Conservation (phyloP, 2,329 filamentous ascomycete genomes). For the Mycocentrospora acerina region DNA sequence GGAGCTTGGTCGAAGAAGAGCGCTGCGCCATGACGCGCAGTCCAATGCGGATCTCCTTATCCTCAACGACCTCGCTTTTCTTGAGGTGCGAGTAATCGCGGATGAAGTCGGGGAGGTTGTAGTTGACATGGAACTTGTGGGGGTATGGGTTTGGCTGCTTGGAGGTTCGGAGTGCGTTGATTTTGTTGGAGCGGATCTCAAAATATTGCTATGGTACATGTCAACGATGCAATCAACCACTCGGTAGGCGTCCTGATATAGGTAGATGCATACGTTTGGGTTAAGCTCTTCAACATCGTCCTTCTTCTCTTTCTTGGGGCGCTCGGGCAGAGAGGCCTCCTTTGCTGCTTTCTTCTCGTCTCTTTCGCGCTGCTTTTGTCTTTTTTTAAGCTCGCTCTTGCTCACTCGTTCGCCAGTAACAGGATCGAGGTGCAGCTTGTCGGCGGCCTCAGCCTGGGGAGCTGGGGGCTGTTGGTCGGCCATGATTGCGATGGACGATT, state of each 20-base stretch:
- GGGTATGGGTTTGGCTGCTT: constrained; percentile 80
- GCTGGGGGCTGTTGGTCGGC: constrained; percentile 31
- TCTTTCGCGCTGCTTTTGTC: constrained; percentile 87
- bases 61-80: constrained; percentile 80
- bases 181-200: constrained; percentile 84
- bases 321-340: constrained; percentile 66
- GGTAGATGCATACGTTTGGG: constrained; percentile 62
- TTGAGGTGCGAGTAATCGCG: constrained; percentile 77
- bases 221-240: constrained; percentile 9
- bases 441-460: constrained; percentile 31
- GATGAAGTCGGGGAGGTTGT: constrained; percentile 78
- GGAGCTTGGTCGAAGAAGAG: constrained; percentile 24
- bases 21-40: constrained; percentile 71
- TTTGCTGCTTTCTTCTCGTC: constrained; percentile 89
- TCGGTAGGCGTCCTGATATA: neutral
- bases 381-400: constrained; percentile 75
- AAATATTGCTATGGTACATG: constrained; percentile 78
- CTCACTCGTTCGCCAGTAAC: constrained; percentile 81
- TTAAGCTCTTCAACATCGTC: constrained; percentile 68
- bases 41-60: constrained; percentile 74
- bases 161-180: constrained; percentile 73
- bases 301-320: constrained; percentile 62
- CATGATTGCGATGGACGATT: constrained; percentile 29
- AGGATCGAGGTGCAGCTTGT: constrained; percentile 82
- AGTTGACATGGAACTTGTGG: constrained; percentile 88